Evolutionary conservation across 257 asterid genomes (phyloP).

Genomic region (Thymus mandschuricus): DNA sequence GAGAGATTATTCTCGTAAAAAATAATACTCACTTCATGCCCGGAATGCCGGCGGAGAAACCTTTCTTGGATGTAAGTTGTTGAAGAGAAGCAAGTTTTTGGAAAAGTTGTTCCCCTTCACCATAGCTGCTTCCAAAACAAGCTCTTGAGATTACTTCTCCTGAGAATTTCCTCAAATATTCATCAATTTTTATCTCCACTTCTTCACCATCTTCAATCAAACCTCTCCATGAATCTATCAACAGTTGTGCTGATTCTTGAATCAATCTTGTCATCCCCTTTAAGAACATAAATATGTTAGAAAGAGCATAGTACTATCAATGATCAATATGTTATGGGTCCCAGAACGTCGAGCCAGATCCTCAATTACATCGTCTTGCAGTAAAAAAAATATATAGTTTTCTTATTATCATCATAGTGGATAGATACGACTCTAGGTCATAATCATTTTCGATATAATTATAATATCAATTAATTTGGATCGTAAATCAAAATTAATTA

Average conservation of each 20-base stretch:
- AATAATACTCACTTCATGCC: conserved; percentile 14
- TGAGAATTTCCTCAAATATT: background rate
- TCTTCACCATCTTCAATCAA: background rate
- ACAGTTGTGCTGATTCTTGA: background rate
- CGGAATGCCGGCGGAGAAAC: background rate
- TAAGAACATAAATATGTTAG: no score
- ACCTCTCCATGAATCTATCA: background rate
- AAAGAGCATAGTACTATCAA: no score
- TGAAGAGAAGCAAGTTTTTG: conserved; percentile 1
- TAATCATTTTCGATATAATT: no score
- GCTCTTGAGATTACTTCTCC: conserved; percentile 2
- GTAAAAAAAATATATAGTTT: no score
- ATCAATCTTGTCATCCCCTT: background rate
- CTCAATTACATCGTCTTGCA: no score
- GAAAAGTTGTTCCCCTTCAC: conserved; percentile 13
- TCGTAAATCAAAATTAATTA: no score
- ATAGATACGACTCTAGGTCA: no score
- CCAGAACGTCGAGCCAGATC: no score
- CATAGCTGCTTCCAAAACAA: conserved; percentile 27
- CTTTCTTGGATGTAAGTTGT: background rate
- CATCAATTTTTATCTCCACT: conserved; percentile 18
- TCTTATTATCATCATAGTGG: no score
- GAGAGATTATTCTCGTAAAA: no score
- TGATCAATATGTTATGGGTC: no score
- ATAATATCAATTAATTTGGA: no score